Evolutionary conservation across 2,329 filamentous ascomycete genomes (phyloP).

Genomic region (Stemphylium vesicarium): DNA sequence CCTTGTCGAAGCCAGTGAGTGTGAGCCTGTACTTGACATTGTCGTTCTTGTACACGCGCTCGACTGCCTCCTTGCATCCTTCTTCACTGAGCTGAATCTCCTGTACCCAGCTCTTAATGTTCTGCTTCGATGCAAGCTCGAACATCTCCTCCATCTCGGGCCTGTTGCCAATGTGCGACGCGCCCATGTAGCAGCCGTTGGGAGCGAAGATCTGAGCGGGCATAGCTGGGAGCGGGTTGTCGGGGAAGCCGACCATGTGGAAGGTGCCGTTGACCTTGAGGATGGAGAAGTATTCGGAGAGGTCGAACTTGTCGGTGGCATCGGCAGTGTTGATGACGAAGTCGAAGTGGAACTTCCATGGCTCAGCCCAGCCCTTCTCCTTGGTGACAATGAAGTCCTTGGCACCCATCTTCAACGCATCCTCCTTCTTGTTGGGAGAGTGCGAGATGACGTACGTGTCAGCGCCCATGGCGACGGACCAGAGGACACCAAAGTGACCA

Average conservation of each 20-base stretch:
- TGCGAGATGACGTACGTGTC: conserved; percentile 69
- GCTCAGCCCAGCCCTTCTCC: conserved; percentile 64
- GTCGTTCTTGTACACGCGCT: conserved; percentile 69
- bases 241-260: conserved; percentile 80
- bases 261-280: conserved; percentile 83
- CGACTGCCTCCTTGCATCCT: conserved; percentile 72
- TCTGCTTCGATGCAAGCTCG: conserved; percentile 57
- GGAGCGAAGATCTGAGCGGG: conserved; percentile 75
- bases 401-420: conserved; percentile 65
- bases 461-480: conserved; percentile 61
- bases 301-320: conserved; percentile 71
- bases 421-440: conserved; percentile 64
- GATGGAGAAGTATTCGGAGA: conserved; percentile 74
- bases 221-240: conserved; percentile 73
- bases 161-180: conserved; percentile 58
- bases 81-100: conserved; percentile 75
- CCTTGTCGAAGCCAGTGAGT: conserved; percentile 70
- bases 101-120: conserved; percentile 63
- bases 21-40: conserved; percentile 77
- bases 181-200: conserved; percentile 68
- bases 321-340: conserved; percentile 78
- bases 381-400: conserved; percentile 65
- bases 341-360: conserved; percentile 69
- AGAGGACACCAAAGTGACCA: conserved; percentile 59
- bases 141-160: conserved; percentile 61